These are phyloP conservation scores for Alternaria ethzedia DNA, from an alignment of 2,329 filamentous ascomycete species.

Conservation along the genomic window DNA sequence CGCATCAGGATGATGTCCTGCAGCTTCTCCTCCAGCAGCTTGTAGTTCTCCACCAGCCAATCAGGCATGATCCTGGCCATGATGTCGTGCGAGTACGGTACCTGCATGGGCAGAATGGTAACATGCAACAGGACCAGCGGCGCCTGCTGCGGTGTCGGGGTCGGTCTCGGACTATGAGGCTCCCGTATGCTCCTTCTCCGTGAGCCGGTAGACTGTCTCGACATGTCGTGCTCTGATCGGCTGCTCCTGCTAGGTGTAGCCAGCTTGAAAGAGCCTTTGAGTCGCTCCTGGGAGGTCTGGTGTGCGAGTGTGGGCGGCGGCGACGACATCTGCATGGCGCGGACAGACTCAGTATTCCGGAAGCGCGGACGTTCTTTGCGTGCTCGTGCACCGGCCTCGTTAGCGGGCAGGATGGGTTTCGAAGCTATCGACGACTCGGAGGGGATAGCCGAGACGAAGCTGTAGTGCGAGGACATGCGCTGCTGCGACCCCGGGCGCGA, in stretches of 20 bases:
- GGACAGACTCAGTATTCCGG: slow-evolving; percentile 71
- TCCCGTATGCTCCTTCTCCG: slow-evolving; percentile 36
- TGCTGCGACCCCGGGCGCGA: slow-evolving; percentile 31
- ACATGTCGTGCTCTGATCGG: slow-evolving; percentile 40
- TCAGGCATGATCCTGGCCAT: slow-evolving; percentile 60
- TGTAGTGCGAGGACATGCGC: slow-evolving; percentile 40
- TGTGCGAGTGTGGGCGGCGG: slow-evolving; percentile 48
- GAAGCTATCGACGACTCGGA: slow-evolving; percentile 47
- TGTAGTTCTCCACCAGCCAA: slow-evolving; percentile 65
- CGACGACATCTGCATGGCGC: slow-evolving; percentile 74
- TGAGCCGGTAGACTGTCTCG: slow-evolving; percentile 35
- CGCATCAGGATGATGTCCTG: slow-evolving; percentile 73
- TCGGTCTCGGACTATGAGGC: slow-evolving; percentile 34
- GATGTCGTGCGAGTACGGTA: slow-evolving; percentile 62
- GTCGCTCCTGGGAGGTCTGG: slow-evolving; percentile 38
- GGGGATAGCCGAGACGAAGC: slow-evolving; percentile 48
- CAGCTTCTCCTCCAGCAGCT: slow-evolving; percentile 71
- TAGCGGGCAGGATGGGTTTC: slow-evolving; percentile 34
- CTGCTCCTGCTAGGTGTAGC: slow-evolving; percentile 41
- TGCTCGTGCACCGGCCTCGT: slow-evolving; percentile 51
- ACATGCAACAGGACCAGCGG: slow-evolving; percentile 80
- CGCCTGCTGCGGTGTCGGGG: slow-evolving; percentile 53
- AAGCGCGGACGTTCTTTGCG: slow-evolving; percentile 69
- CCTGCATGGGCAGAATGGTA: slow-evolving; percentile 73
- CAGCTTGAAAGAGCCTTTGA: slow-evolving; percentile 42